A percentile compares a stretch with the other conserved stretches of the same genome.
Conservation (phyloP, 352 stramenopile species). For the Ophiocytium majus region DNA sequence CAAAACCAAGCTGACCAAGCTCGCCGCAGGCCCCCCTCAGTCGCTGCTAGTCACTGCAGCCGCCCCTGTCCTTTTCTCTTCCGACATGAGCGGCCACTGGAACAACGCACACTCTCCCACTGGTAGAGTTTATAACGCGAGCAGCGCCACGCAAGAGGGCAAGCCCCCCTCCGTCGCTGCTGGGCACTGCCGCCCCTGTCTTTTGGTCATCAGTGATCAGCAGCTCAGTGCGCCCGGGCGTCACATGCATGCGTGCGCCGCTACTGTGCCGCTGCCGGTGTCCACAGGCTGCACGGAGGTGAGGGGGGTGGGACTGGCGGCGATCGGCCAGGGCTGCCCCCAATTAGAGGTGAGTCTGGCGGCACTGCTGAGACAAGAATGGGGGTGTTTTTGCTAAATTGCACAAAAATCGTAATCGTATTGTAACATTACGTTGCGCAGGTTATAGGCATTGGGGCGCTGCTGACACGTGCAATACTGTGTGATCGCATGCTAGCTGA, state of each 20-base stretch:
- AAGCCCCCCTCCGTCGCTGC: background rate
- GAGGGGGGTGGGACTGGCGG: constrained; percentile 59
- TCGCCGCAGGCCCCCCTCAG: no score
- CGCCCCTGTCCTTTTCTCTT: no score
- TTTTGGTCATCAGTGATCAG: background rate
- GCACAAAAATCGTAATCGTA: no score
- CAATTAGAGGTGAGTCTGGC: constrained; percentile 50
- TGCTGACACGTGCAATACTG: no score
- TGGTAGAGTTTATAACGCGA: background rate
- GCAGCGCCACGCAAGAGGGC: background rate
- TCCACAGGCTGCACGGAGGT: constrained; percentile 59
- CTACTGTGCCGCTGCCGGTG: background rate
- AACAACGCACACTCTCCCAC: background rate
- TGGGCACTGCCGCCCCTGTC: no score
- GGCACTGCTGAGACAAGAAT: no score
- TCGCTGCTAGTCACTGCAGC: no score
- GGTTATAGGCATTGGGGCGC: no score
- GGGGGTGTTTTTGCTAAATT: no score
- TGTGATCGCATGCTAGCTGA: no score
- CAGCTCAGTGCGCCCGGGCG: background rate
- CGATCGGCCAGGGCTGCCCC: constrained; percentile 60
- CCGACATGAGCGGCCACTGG: background rate
- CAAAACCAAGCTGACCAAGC: no score
- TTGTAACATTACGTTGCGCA: no score
- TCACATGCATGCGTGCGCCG: background rate